Base-by-base conservation (phyloP, 495 filamentous ascomycete species). In the Aspergillus steynii region DNA sequence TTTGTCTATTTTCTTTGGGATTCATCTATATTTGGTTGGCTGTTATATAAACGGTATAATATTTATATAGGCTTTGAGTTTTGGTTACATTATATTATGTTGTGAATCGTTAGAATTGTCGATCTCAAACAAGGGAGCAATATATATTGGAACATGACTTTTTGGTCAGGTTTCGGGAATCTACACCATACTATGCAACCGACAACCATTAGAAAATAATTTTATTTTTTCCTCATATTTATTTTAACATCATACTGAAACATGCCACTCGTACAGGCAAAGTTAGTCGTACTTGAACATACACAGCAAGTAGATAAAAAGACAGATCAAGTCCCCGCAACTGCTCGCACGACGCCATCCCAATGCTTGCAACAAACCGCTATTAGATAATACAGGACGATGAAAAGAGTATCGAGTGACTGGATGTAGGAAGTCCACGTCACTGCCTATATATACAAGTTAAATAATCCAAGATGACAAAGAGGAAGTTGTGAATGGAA, bases 361-460 rank as follows among this genome's bases (percentile, higher is more conserved):
- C 50, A 62, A 68, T 68, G 66, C 62, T 55, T 64, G 51, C 53
- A 54, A 53, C 28, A 59, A 37, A 58, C 64, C 51, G 26, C 29
- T 29, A 14, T 29, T 25, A 60, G 55, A 63, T 63, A 61, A 61
- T 62, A 62, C 62, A 68, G 12, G 20, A 42, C 3, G 37, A 15
- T 2, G 37, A 42, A 12, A 42, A 42, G 37, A 42, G 20, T 42
- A 42, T 42, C 37, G 12, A 15, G 37, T 50, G 20, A 59, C 62
- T 37, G 37, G 29, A 59, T 55, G 28, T 7, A 54, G 52, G n/a
- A 31, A 52, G 7, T 34, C 7, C 42, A 57, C 20, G 54, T 49
- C 27, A 32, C 29, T 50, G 7, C 51, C 62, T 64, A 65, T 62
- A 60, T 46, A 66, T 48, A 61, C 28, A 56, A 57, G 31, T 29